Conservation (phyloP, 2,329 filamentous ascomycete genomes). For the Fusarium vanettenii region DNA sequence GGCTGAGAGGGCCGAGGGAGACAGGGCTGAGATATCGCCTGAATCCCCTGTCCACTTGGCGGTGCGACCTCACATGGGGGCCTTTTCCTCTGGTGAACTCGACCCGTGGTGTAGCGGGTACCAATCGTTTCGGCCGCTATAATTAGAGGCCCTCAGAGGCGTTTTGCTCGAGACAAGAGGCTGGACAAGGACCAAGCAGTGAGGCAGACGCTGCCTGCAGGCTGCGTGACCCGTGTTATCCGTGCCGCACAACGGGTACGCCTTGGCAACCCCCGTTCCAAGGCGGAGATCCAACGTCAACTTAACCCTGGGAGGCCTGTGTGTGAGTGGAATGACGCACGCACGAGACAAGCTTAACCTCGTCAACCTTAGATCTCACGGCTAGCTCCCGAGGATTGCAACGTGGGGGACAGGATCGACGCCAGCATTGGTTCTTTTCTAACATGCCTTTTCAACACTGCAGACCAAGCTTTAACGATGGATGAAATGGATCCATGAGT, state of each 20-base stretch:
- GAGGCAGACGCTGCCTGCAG: background rate
- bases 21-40: slow-evolving; percentile 3
- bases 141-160: background rate
- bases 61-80: background rate
- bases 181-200: background rate
- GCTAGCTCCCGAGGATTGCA: background rate
- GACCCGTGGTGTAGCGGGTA: background rate
- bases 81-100: background rate
- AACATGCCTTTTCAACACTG: background rate
- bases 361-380: background rate
- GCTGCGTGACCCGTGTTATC: background rate
- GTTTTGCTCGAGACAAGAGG: background rate
- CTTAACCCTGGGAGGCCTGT: background rate
- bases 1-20: background rate
- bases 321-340: background rate
- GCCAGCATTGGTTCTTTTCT: background rate
- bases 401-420: background rate
- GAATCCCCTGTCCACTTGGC: background rate
- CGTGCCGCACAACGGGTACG: background rate
- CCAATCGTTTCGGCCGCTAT: background rate
- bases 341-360: background rate
- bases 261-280: background rate
- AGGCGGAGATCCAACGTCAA: background rate
- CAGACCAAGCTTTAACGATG: background rate
- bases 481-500: background rate